Conservation (phyloP, 495 filamentous ascomycete genomes). For the Xylaria telfairii region DNA sequence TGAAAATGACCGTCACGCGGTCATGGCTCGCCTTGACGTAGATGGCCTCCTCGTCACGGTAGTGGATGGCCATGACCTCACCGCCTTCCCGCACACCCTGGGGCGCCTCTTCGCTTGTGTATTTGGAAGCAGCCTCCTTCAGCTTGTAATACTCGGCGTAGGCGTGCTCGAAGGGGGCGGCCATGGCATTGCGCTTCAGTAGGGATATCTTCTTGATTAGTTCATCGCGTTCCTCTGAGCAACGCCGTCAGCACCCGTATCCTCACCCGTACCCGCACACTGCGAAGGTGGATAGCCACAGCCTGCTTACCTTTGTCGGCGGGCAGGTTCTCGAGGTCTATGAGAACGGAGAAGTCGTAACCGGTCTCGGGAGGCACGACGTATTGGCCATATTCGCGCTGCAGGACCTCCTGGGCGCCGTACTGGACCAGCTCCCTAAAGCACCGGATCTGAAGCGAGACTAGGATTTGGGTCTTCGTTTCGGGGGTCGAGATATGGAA, state of each 20-base stretch:
- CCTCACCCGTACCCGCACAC: background rate
- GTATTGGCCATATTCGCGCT: slow-evolving; percentile 92
- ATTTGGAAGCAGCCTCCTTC: slow-evolving; percentile 85
- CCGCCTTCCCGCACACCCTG: slow-evolving; percentile 87
- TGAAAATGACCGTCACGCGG: slow-evolving; percentile 98
- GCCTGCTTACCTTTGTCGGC: slow-evolving; percentile 65
- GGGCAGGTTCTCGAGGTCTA: slow-evolving; percentile 88
- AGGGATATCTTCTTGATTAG: slow-evolving; percentile 84
- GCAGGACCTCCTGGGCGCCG: slow-evolving; percentile 87
- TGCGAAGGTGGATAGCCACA: background rate
- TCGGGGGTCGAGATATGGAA: slow-evolving; percentile 98
- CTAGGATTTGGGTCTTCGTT: slow-evolving; percentile 85
- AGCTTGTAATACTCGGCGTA: slow-evolving; percentile 90
- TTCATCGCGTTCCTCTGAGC: slow-evolving; percentile 76
- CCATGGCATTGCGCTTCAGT: slow-evolving; percentile 97
- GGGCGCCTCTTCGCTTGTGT: slow-evolving; percentile 88
- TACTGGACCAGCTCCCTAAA: slow-evolving; percentile 90
- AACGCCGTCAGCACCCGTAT: slow-evolving; percentile 23
- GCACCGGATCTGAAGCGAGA: slow-evolving; percentile 93
- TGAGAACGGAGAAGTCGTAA: slow-evolving; percentile 90
- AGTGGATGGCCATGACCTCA: slow-evolving; percentile 94
- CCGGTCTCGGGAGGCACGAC: slow-evolving; percentile 86
- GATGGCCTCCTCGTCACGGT: slow-evolving; percentile 98
- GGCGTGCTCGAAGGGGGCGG: slow-evolving; percentile 93
- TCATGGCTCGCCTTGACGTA: slow-evolving; percentile 98